Conservation (phyloP, 257 asterid genomes). For the Solanum dulcamara region DNA sequence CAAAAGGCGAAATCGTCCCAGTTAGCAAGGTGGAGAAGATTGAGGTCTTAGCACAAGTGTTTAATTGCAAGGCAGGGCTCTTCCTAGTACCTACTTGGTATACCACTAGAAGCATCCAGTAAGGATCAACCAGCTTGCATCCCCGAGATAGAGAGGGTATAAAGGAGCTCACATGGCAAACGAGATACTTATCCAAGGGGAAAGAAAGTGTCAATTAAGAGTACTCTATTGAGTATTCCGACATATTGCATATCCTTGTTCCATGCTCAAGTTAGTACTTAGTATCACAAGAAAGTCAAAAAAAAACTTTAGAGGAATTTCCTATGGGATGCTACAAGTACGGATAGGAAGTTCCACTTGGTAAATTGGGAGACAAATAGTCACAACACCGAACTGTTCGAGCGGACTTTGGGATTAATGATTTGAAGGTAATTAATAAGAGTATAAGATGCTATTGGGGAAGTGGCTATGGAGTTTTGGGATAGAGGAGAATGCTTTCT, state of each 20-base stretch:
- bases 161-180: not conserved
- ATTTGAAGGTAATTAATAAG: not conserved
- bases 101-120: not conserved
- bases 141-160: not conserved
- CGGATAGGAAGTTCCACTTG: not conserved
- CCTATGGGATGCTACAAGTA: not conserved
- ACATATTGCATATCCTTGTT: not conserved
- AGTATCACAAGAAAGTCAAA: not conserved
- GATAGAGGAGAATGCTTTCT: not conserved
- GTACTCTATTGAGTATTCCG: not conserved
- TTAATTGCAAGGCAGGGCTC: not conserved
- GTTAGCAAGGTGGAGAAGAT: not conserved
- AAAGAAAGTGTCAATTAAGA: not conserved
- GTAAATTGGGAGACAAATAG: not conserved
- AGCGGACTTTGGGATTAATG: not conserved
- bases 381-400: not conserved
- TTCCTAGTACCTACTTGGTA: not conserved
- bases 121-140: not conserved
- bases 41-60: not conserved
- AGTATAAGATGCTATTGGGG: not conserved
- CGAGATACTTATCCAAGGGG: not conserved
- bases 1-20: not conserved
- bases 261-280: not conserved
- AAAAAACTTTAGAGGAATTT: not conserved
- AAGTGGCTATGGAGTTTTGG: not conserved